Evolutionary conservation across 495 filamentous ascomycete species (phyloP).

Genomic region (Annulohypoxylon bovei): DNA sequence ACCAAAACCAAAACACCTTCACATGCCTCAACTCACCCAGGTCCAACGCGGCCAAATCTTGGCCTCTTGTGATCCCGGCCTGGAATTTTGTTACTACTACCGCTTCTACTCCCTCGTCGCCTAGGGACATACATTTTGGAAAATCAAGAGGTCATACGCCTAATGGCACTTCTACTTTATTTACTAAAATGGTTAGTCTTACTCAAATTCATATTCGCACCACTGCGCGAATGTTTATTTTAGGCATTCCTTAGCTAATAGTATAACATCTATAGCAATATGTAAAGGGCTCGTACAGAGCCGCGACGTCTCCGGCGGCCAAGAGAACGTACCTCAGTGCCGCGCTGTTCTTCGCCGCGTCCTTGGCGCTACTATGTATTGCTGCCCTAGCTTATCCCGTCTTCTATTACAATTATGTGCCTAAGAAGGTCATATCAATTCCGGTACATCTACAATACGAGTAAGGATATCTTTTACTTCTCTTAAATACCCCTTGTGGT

Average conservation of each 20-base stretch:
- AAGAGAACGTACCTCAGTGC: constrained; percentile 76
- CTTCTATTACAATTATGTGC: constrained; percentile 87
- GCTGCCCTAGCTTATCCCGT: constrained; percentile 74
- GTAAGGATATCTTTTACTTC: constrained; percentile 52
- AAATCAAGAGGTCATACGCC: constrained; percentile 10
- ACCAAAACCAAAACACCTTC: constrained; percentile 30
- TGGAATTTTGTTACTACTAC: constrained; percentile 4
- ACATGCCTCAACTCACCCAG: constrained; percentile 15
- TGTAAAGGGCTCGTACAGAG: constrained; percentile 55
- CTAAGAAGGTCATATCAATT: constrained; percentile 69
- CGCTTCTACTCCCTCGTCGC: neutral
- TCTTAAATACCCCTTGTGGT: neutral
- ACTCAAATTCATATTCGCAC: neutral
- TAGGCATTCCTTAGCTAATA: neutral
- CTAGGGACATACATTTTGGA: neutral
- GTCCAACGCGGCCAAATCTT: constrained; percentile 8
- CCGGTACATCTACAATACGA: constrained; percentile 84
- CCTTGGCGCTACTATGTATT: constrained; percentile 66
- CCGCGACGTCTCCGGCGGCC: constrained; percentile 71
- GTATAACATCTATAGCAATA: constrained; percentile 28
- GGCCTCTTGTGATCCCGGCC: constrained; percentile 1
- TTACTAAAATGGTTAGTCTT: constrained; percentile 31
- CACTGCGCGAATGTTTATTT: neutral
- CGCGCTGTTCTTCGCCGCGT: constrained; percentile 68
- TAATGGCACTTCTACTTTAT: constrained; percentile 22